Evolutionary conservation across 495 filamentous ascomycete species (phyloP).

Genomic region (Xylaria bambusicola): DNA sequence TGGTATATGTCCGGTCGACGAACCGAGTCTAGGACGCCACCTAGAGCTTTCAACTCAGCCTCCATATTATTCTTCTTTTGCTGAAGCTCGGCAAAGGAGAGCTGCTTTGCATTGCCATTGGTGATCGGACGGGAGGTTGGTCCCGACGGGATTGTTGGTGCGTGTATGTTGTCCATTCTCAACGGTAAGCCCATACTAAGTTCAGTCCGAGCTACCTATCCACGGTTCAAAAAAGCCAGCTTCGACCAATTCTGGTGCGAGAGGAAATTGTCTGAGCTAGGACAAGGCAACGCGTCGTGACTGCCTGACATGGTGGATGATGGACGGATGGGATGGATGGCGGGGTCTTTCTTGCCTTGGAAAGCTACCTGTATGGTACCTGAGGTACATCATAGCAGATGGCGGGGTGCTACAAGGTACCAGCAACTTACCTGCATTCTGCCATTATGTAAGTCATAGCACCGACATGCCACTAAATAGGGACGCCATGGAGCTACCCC

Average conservation of each 20-base stretch:
- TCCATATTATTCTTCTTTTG: constrained; percentile 80
- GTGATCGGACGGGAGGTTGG: constrained; percentile 58
- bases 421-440: too few species aligned
- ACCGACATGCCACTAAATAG: too few species aligned
- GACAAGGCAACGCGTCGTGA: constrained; percentile 15
- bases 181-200: constrained; percentile 28
- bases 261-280: neutral
- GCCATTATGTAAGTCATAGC: too few species aligned
- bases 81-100: constrained; percentile 61
- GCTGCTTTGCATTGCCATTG: constrained; percentile 58
- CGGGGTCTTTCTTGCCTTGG: constrained; percentile 1
- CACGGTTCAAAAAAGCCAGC: neutral
- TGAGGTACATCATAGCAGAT: too few species aligned
- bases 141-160: constrained; percentile 73
- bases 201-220: constrained; percentile 1
- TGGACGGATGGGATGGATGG: constrained; percentile 2
- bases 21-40: constrained; percentile 86
- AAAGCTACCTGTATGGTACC: too few species aligned
- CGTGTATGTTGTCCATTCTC: constrained; percentile 71
- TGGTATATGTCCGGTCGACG: constrained; percentile 29
- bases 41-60: constrained; percentile 78
- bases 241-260: neutral
- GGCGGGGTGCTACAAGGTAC: too few species aligned
- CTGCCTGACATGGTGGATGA: constrained; percentile 3
- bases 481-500: too few species aligned